These are phyloP conservation scores for Rhamnella rubrinervis DNA, from an alignment of 331 rosid genomes.

Conservation along the genomic window DNA sequence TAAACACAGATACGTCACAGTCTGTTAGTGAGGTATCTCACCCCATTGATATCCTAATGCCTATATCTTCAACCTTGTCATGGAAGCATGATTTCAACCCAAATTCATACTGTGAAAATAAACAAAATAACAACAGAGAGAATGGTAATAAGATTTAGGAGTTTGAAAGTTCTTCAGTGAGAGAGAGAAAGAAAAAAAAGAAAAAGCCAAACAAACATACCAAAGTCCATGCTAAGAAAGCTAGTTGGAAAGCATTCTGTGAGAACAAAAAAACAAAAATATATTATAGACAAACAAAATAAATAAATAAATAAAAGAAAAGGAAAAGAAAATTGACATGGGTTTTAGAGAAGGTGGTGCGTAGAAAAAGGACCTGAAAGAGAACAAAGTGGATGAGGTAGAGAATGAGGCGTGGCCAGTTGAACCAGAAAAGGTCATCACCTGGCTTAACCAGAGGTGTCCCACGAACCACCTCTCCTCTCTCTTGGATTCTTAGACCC, in stretches of 20 bases:
- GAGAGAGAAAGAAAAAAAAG: too few species aligned
- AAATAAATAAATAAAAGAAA: neutral
- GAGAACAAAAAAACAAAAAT: neutral
- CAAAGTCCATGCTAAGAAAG: slow-evolving; percentile 43
- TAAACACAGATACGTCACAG: neutral
- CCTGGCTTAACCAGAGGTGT: slow-evolving; percentile 34
- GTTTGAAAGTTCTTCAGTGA: too few species aligned
- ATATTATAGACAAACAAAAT: neutral
- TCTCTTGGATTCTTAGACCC: slow-evolving; percentile 33
- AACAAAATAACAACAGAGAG: neutral
- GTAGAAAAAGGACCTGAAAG: slow-evolving; percentile 26
- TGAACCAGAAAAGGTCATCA: slow-evolving; percentile 36
- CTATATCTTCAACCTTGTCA: slow-evolving; percentile 28
- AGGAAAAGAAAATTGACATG: neutral
- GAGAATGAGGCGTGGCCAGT: slow-evolving; percentile 27
- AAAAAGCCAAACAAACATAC: neutral
- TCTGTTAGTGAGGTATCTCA: neutral
- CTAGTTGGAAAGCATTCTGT: slow-evolving; percentile 41
- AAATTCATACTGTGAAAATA: slow-evolving; percentile 24
- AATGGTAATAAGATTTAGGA: neutral
- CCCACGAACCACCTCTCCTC: slow-evolving; percentile 35
- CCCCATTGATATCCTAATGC: slow-evolving; percentile 35
- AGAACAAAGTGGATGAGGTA: slow-evolving; percentile 31
- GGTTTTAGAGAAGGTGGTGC: neutral
- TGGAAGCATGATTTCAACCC: slow-evolving; percentile 36